A percentile compares a stretch with the other conserved stretches of the same genome.
phyloP scores from a whole-genome alignment of 2,329 filamentous ascomycete genomes.

The Orbilia oligospora region DNA sequence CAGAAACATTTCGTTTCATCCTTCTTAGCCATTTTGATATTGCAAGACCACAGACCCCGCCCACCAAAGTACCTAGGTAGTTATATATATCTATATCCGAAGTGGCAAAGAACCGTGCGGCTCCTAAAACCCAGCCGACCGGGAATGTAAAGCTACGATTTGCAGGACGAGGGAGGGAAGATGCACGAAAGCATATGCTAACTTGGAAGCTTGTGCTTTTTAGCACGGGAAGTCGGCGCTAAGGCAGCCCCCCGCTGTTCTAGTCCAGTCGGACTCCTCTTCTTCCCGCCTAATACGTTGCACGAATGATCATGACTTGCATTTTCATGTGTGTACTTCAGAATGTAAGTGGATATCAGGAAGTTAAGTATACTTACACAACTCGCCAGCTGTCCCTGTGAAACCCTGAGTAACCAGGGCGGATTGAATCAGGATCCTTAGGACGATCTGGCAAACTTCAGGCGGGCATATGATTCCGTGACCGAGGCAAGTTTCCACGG shows the following conservation, averaged over 20 bases:
- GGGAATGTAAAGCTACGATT: neutral
- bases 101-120: conserved; percentile 21
- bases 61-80: too few relatives aligned
- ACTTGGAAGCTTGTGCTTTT: too few relatives aligned
- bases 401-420: neutral
- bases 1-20: conserved; percentile 5
- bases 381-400: neutral
- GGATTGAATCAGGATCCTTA: conserved; percentile 7
- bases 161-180: neutral
- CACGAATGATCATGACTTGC: neutral
- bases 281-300: neutral
- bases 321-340: too few relatives aligned
- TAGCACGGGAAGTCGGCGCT: conserved; percentile 3
- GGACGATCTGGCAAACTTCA: neutral
- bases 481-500: neutral
- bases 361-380: too few relatives aligned
- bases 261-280: neutral
- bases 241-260: conserved; percentile 1
- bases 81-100: conserved; percentile 1
- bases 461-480: conserved; percentile 2
- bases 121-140: conserved; percentile 12
- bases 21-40: neutral
- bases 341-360: too few relatives aligned
- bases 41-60: neutral
- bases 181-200: neutral